These are phyloP conservation scores for Colletotrichum abscissum DNA, from an alignment of 2,329 filamentous ascomycete genomes.

Conservation along the genomic window DNA sequence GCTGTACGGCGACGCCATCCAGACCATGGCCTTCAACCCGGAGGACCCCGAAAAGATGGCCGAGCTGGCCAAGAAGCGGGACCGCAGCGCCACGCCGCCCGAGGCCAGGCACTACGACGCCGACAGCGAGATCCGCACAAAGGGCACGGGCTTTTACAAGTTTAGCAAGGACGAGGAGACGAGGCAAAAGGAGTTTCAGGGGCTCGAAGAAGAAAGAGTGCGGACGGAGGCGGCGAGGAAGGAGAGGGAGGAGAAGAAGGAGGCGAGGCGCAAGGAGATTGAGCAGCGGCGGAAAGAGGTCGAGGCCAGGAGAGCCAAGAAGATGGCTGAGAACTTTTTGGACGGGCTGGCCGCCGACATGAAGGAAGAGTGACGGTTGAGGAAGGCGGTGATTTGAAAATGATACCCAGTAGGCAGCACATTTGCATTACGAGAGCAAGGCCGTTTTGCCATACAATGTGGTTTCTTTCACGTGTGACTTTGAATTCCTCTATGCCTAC, in stretches of 20 bases:
- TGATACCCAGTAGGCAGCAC: neutral
- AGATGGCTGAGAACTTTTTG: constrained; percentile 79
- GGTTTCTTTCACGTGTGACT: neutral
- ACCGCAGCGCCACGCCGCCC: constrained; percentile 84
- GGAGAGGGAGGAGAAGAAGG: constrained; percentile 66
- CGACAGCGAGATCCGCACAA: constrained; percentile 82
- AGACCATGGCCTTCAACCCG: constrained; percentile 84
- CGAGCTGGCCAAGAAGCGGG: constrained; percentile 79
- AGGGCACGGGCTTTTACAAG: constrained; percentile 91
- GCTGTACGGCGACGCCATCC: constrained; percentile 88
- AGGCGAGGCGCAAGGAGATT: constrained; percentile 69
- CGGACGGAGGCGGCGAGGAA: constrained; percentile 74
- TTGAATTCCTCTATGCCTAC: neutral
- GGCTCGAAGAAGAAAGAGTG: constrained; percentile 72
- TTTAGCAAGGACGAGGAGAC: constrained; percentile 82
- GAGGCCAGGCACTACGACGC: constrained; percentile 88
- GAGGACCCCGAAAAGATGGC: constrained; percentile 81
- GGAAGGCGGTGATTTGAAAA: neutral
- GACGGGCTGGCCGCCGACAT: constrained; percentile 58
- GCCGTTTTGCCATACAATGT: neutral
- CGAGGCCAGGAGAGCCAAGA: constrained; percentile 70
- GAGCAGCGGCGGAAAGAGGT: constrained; percentile 73
- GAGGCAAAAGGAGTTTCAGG: constrained; percentile 78
- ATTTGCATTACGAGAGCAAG: neutral
- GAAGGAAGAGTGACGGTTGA: neutral